phyloP scores from a whole-genome alignment of 345 rosid species.

The Kandelia obovata region DNA sequence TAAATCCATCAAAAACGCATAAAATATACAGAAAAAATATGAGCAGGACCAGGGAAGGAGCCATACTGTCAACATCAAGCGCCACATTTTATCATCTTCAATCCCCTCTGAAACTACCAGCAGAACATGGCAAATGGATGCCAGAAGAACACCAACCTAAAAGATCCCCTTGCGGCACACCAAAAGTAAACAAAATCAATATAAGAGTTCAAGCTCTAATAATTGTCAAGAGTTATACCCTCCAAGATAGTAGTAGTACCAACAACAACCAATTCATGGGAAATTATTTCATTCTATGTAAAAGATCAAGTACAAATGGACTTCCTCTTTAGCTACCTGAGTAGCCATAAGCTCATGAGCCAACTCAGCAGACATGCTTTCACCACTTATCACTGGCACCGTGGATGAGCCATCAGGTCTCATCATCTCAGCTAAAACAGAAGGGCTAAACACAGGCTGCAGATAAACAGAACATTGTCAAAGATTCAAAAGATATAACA shows the following conservation, averaged over 20 bases:
- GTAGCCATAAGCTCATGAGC: constrained; percentile 76
- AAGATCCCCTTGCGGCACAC: constrained; percentile 53
- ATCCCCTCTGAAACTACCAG: constrained; percentile 81
- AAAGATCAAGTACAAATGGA: not conserved
- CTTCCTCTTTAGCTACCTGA: constrained; percentile 47
- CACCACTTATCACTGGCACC: constrained; percentile 58
- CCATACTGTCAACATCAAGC: constrained; percentile 57
- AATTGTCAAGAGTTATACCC: not conserved
- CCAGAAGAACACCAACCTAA: constrained; percentile 75
- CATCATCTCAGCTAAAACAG: constrained; percentile 72
- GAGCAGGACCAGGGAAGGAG: constrained; percentile 10
- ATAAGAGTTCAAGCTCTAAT: not conserved
- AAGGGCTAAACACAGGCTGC: constrained; percentile 81
- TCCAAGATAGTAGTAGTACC: not conserved
- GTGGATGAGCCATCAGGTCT: constrained; percentile 76
- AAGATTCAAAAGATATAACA: not conserved
- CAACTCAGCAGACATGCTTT: constrained; percentile 68
- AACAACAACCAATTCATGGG: not conserved
- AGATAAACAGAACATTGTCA: constrained; percentile 12
- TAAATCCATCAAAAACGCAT: not conserved
- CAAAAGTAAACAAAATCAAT: constrained; percentile 15
- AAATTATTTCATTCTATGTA: not conserved
- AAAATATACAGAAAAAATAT: not conserved
- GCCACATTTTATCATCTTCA: constrained; percentile 64
- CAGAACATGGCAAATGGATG: constrained; percentile 78